phyloP scores from a whole-genome alignment of 345 rosid species.

The Gossypium anomalum region DNA sequence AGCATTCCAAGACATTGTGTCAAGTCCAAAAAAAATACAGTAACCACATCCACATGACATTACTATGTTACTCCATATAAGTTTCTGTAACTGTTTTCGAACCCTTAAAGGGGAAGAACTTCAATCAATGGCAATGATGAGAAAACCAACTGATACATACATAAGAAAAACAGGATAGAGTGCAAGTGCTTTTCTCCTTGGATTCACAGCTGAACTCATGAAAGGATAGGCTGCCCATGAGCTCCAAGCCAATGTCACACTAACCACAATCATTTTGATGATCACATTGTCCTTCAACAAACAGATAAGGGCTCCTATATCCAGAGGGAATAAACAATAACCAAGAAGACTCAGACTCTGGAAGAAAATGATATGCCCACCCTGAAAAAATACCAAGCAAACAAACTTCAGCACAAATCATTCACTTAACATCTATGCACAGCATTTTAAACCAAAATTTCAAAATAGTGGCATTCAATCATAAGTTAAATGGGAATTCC shows the following conservation, averaged over 20 bases:
- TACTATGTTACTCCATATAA: slow-evolving; percentile 19
- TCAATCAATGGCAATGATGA: slow-evolving; percentile 76
- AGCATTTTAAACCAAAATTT: background rate
- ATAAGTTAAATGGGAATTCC: background rate
- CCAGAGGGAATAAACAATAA: slow-evolving; percentile 69
- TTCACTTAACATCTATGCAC: background rate
- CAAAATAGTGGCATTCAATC: background rate
- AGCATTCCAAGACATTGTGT: slow-evolving; percentile 16
- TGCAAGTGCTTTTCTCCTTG: slow-evolving; percentile 66
- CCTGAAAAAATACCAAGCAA: slow-evolving; percentile 34
- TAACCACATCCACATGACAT: slow-evolving; percentile 15
- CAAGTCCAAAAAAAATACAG: slow-evolving; percentile 18
- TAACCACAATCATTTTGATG: slow-evolving; percentile 52
- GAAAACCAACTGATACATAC: slow-evolving; percentile 95
- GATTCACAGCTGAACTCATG: slow-evolving; percentile 77
- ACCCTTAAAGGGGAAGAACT: slow-evolving; percentile 1
- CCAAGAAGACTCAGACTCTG: slow-evolving; percentile 70
- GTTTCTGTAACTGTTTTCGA: slow-evolving; percentile 8
- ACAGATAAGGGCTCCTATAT: slow-evolving; percentile 61
- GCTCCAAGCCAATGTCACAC: slow-evolving; percentile 72
- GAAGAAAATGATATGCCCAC: slow-evolving; percentile 76
- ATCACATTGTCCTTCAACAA: slow-evolving; percentile 60
- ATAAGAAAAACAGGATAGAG: slow-evolving; percentile 92
- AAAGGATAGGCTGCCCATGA: slow-evolving; percentile 83
- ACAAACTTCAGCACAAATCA: slow-evolving; percentile 2